Evolutionary conservation across 305 asterid genomes (phyloP), one percentile per base, ranked within the genome.

Genomic region (Ajuga reptans): DNA sequence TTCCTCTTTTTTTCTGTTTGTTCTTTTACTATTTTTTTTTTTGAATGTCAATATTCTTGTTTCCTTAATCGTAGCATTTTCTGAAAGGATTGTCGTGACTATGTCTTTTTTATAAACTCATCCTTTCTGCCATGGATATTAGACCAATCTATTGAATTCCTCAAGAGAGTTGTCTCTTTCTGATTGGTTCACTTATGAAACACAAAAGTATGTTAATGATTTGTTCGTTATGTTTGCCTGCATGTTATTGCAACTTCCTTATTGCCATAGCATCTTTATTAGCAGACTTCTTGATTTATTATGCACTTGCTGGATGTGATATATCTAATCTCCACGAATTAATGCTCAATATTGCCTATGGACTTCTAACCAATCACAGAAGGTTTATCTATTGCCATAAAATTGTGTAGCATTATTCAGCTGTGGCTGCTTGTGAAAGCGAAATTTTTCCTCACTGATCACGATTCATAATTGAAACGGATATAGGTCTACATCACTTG

Each of bases 341-440:
- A 3, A 31, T 54, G 16, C 7, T 41, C 34, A 41, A 43, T 41
- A n/a, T 34, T 31, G 31, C 34, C 29, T n/a, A 5, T 54, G 6
- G 47, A 67, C 27, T 65, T 41, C 56, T 58, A 16, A 71, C 56
- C 42, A 42, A 45, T 57, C 46, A 34, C 36, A 15, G 46, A 62
- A 55, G 27, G 31, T 75, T 52, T 6, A 12, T 70, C 31, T 15
- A 57, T 36, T 70, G 55, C 68, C 60, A 56, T 57, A 50, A 43
- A 14, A 50, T 53, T 49, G 49, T 46, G 61, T 61, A 61, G 53
- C 66, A 60, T 46, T 42, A 14, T 18, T 68, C 41, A 43, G 31
- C 51, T 68, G 50, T 50, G 42, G 53, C 34, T 31, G 46, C 55
- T 56, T 18, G 43, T 42, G 56, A 54, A 63, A 50, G 57, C 39